phyloP scores from a whole-genome alignment of 2,329 filamentous ascomycete genomes.

The Dactylellina cionopaga region DNA sequence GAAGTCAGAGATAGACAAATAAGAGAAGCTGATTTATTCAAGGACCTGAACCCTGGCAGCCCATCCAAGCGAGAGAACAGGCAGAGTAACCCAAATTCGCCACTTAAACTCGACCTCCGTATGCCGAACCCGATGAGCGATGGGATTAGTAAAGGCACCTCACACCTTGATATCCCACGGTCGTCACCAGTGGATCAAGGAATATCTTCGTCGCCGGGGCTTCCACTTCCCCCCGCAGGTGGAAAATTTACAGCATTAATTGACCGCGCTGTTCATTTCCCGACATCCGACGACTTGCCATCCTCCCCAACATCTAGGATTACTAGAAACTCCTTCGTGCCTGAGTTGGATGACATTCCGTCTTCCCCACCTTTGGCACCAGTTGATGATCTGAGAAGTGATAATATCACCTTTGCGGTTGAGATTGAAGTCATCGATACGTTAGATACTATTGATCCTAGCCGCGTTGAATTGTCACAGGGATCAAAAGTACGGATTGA shows the following conservation, averaged over 20 bases:
- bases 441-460: conserved; percentile 27
- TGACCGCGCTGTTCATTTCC: conserved; percentile 35
- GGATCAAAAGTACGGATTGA: conserved; percentile 38
- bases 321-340: conserved; percentile 12
- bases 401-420: not conserved
- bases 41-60: conserved; percentile 19
- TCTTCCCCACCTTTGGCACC: conserved; percentile 41
- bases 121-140: conserved; percentile 46
- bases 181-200: not conserved
- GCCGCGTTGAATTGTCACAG: conserved; percentile 35
- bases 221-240: conserved; percentile 1
- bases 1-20: conserved; percentile 79
- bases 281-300: conserved; percentile 43
- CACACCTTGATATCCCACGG: conserved; percentile 1
- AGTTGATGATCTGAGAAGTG: not conserved
- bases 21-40: conserved; percentile 63
- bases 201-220: conserved; percentile 36
- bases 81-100: not conserved
- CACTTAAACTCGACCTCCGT: conserved; percentile 43
- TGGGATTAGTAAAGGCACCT: not conserved
- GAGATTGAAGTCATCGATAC: conserved; percentile 1
- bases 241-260: conserved; percentile 27
- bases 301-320: conserved; percentile 39
- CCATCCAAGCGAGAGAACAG: conserved; percentile 12
- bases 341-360: conserved; percentile 41